Conservation (phyloP, 768 basidiomycete genomes). For the Stropharia rugosoannulata region DNA sequence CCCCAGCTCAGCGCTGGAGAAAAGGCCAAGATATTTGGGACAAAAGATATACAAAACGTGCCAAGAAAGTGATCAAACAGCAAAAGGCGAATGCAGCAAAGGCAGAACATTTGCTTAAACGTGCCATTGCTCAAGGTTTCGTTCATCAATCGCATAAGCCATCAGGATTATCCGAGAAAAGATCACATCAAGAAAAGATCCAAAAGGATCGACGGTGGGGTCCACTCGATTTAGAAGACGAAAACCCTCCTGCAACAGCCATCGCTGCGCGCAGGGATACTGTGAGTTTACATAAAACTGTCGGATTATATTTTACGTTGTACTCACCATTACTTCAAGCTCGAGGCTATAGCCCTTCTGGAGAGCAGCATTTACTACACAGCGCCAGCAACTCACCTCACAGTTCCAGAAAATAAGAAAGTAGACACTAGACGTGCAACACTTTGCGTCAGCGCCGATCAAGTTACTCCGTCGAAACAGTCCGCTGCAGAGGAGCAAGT, state of each 20-base stretch:
- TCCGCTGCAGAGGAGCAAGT: slow-evolving; percentile 60
- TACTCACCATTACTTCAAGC: slow-evolving; percentile 28
- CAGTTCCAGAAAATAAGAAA: slow-evolving; percentile 45
- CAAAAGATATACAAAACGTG: slow-evolving; percentile 40
- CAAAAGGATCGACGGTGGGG: slow-evolving; percentile 47
- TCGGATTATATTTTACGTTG: neutral
- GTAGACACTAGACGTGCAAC: slow-evolving; percentile 46
- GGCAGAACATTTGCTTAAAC: slow-evolving; percentile 40
- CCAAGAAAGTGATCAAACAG: slow-evolving; percentile 40
- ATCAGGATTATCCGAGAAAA: neutral
- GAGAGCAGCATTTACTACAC: slow-evolving; percentile 58
- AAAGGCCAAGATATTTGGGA: slow-evolving; percentile 65
- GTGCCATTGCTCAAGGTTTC: slow-evolving; percentile 48
- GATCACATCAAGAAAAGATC: slow-evolving; percentile 23
- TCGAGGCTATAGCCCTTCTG: slow-evolving; percentile 52
- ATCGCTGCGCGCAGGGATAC: slow-evolving; percentile 74
- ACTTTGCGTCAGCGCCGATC: slow-evolving; percentile 49
- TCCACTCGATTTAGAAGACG: slow-evolving; percentile 60
- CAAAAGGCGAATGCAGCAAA: slow-evolving; percentile 45
- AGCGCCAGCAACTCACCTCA: slow-evolving; percentile 52
- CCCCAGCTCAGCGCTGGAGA: slow-evolving; percentile 65
- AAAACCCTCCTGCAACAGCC: slow-evolving; percentile 69
- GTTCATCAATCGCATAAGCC: slow-evolving; percentile 19
- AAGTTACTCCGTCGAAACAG: slow-evolving; percentile 46
- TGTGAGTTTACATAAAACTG: slow-evolving; percentile 34